phyloP scores from a whole-genome alignment of 1,284 basidiomycete genomes.

The Cutaneotrichosporon spelunceum region DNA sequence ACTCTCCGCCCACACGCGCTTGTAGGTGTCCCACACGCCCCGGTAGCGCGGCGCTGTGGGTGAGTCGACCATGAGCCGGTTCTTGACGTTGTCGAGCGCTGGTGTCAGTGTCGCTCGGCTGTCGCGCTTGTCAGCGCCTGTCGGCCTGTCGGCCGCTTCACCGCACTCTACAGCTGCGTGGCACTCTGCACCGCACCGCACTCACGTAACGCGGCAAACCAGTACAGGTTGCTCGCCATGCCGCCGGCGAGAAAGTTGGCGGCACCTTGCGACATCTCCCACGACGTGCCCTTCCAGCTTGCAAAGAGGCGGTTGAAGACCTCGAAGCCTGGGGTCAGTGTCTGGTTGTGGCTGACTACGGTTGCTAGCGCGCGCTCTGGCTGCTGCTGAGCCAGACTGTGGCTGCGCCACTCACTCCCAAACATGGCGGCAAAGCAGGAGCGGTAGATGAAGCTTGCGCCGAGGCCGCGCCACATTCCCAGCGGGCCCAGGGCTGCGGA shows the following conservation, averaged over 20 bases:
- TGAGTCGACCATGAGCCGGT: constrained; percentile 50
- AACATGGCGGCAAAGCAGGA: constrained; percentile 51
- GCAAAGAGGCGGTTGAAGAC: constrained; percentile 49
- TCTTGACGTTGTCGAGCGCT: constrained; percentile 51
- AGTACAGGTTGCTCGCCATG: constrained; percentile 51
- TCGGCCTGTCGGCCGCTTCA: no score
- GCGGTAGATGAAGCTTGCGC: constrained; percentile 48
- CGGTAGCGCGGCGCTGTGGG: constrained; percentile 44
- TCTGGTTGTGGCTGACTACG: background rate
- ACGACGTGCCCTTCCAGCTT: constrained; percentile 46
- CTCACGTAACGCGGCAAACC: constrained; percentile 47
- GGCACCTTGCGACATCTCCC: constrained; percentile 42
- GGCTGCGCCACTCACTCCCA: constrained; percentile 45
- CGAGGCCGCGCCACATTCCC: constrained; percentile 50
- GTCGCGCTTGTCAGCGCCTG: no score
- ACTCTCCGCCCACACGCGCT: constrained; percentile 42
- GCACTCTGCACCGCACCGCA: no score
- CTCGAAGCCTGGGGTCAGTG: constrained; percentile 43
- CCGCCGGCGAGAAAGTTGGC: constrained; percentile 51
- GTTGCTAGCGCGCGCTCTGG: background rate
- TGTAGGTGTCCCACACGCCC: constrained; percentile 42
- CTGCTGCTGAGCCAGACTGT: no score
- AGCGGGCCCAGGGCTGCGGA: constrained; percentile 38
- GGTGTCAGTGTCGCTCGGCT: no score
- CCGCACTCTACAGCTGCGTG: no score